Evolutionary conservation across 805 yeast genomes (phyloP).

Genomic region (Kluyveromyces wickerhamii): DNA sequence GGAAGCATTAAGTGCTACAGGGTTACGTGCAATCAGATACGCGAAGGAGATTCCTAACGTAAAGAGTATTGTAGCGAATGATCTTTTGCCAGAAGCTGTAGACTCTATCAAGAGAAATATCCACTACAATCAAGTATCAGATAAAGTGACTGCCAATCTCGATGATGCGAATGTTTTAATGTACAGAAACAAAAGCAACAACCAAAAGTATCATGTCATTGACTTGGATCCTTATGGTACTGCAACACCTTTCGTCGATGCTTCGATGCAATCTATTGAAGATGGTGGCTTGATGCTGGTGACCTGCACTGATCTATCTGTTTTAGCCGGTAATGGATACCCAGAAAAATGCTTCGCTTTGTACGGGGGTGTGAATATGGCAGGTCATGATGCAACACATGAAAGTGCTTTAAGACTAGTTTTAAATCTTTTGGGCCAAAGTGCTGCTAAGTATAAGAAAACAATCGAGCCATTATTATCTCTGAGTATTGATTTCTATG

Average conservation of each 20-base stretch:
- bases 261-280: slow-evolving; percentile 76
- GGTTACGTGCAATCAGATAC: slow-evolving; percentile 86
- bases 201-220: slow-evolving; percentile 63
- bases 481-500: slow-evolving; percentile 86
- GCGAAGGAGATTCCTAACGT: slow-evolving; percentile 84
- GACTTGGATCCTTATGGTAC: slow-evolving; percentile 98
- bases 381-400: slow-evolving; percentile 74
- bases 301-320: slow-evolving; percentile 95
- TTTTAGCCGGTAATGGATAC: slow-evolving; percentile 89
- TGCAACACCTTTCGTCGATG: slow-evolving; percentile 90
- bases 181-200: slow-evolving; percentile 40
- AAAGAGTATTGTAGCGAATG: slow-evolving; percentile 77
- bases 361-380: slow-evolving; percentile 87
- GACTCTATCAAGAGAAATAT: slow-evolving; percentile 67
- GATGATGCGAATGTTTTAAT: slow-evolving; percentile 90
- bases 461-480: slow-evolving; percentile 80
- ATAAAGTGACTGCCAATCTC: slow-evolving; percentile 54
- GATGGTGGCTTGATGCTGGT: slow-evolving; percentile 83
- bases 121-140: slow-evolving; percentile 50
- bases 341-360: slow-evolving; percentile 95
- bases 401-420: slow-evolving; percentile 89
- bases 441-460: slow-evolving; percentile 87
- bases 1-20: slow-evolving; percentile 94
- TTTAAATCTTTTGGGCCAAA: slow-evolving; percentile 60
- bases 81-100: slow-evolving; percentile 79